Base-by-base conservation (phyloP, 2,329 filamentous ascomycete genomes). In the Westerdykella aurantiaca region DNA sequence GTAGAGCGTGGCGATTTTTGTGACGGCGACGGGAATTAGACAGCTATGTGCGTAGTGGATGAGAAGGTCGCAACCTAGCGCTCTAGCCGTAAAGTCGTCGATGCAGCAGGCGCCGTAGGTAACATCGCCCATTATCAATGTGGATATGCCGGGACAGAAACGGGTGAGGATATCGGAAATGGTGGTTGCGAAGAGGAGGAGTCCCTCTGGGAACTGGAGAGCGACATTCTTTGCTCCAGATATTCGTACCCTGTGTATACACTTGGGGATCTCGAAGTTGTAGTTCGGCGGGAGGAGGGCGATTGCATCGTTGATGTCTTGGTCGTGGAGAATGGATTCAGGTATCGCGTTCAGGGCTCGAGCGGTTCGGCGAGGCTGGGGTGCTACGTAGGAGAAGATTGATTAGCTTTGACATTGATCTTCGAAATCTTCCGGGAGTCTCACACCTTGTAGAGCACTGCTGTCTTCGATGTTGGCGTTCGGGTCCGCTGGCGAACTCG, bases 61-160 rank as follows among this genome's bases (percentile, higher is more conserved):
- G 9, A 98, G 76, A 6, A 98, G 74, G 57, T 98, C 93, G 65
- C 93, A 98, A 1, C 89, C 93, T 17, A 98, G 78, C 0, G 94
- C 93, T 37, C 91, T 78, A 1, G 93, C 94, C 0, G 93, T 98
- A 70, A 94, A 98, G 70, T 98, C 93, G 66, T 98, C 93, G 57
- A 98, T 96, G 64, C 93, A 98, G 73, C 93, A 98, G 17, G 93
- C 93, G 50, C 93, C 93, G 66, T 98, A 98, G 1, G 93, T 98
- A 35, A 98, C 93, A 65, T 98, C 93, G 48, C 93, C 93, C 93
- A 98, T 98, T 67, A 98, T 98, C 42, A 97, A 76, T 2, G 91
- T 97, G 65, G 94, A 88, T 34, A 86, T 85, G 1, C 86, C 89
- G 0, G 88, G 85, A 61, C 93, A 98, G 72, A 98, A 98, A 63